These are phyloP conservation scores for Isoetes taiwanensis DNA, from an alignment of 75 land plant genomes.

Conservation along the genomic window DNA sequence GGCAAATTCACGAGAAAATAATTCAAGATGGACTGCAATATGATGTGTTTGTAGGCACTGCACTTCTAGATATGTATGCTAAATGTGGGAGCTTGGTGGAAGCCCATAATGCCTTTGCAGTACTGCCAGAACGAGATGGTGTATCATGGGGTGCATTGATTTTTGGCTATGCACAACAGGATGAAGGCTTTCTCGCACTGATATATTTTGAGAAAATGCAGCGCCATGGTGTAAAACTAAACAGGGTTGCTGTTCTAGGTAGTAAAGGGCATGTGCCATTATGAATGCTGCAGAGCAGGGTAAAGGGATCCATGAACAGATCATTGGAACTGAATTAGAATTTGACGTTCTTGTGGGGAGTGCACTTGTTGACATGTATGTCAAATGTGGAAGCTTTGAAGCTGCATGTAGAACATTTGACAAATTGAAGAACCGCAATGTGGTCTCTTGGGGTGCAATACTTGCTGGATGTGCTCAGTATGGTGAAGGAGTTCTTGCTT, in stretches of 20 bases:
- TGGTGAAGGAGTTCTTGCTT: constrained; percentile 1
- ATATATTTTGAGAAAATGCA: constrained; percentile 5
- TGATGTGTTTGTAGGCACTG: not conserved
- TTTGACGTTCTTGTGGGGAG: not conserved
- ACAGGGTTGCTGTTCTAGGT: not conserved
- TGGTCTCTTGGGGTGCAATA: constrained; percentile 6
- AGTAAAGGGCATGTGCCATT: not conserved
- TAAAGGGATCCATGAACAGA: not conserved
- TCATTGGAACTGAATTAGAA: not conserved
- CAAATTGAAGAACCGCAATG: not conserved
- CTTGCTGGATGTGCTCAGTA: not conserved
- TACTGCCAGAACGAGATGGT: not conserved
- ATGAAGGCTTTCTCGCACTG: not conserved
- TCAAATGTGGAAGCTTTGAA: constrained; percentile 11
- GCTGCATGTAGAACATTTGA: constrained; percentile 4
- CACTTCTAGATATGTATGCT: constrained; percentile 15
- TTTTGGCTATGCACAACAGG: constrained; percentile 4
- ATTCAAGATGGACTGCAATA: not conserved
- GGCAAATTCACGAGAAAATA: not conserved
- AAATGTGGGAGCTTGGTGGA: constrained; percentile 1
- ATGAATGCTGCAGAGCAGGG: not conserved
- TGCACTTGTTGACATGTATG: constrained; percentile 7
- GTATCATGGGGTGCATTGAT: constrained; percentile 10
- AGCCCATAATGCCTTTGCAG: not conserved
- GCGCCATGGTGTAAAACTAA: not conserved